phyloP scores from a whole-genome alignment of 163 green algal species.

The Scenedesmus sp. region DNA sequence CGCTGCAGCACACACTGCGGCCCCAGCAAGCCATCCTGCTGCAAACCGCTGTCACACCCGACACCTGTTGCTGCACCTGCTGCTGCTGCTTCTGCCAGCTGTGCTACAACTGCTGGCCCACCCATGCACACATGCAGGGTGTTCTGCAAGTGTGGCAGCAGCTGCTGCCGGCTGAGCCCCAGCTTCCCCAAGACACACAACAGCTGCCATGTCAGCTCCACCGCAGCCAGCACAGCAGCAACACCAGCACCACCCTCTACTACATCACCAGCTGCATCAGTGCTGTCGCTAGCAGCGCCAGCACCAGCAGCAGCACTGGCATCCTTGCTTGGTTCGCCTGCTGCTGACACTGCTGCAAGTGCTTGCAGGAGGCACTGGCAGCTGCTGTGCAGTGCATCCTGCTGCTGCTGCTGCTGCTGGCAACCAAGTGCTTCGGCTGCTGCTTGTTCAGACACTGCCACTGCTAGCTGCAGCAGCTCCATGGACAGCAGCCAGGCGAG shows the following conservation, averaged over 20 bases:
- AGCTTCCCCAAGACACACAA: not conserved
- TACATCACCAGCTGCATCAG: not conserved
- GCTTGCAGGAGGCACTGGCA: not conserved
- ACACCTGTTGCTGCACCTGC: not conserved
- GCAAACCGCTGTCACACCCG: not conserved
- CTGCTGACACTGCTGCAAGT: not conserved
- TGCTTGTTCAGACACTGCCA: not conserved
- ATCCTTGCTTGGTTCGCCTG: not conserved
- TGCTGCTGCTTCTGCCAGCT: slow-evolving; percentile 7
- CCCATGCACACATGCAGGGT: not conserved
- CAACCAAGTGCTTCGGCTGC: not conserved
- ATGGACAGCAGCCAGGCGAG: not conserved
- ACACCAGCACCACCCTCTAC: not conserved
- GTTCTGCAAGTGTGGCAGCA: slow-evolving; percentile 1
- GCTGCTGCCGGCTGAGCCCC: not conserved
- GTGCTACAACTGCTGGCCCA: not conserved
- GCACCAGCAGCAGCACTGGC: not conserved
- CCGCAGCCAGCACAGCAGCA: not conserved
- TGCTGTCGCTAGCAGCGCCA: not conserved
- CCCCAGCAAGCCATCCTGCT: not conserved
- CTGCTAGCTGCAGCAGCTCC: slow-evolving; percentile 3
- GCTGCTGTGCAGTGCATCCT: not conserved
- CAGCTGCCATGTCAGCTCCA: not conserved
- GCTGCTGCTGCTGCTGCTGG: slow-evolving; percentile 6
- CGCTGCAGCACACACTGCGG: not conserved